Percentiles rank a stretch among this genome's conserved stretches.
Conservation (phyloP, 208 protist genomes). For the Leishmania lainsoni region DNA sequence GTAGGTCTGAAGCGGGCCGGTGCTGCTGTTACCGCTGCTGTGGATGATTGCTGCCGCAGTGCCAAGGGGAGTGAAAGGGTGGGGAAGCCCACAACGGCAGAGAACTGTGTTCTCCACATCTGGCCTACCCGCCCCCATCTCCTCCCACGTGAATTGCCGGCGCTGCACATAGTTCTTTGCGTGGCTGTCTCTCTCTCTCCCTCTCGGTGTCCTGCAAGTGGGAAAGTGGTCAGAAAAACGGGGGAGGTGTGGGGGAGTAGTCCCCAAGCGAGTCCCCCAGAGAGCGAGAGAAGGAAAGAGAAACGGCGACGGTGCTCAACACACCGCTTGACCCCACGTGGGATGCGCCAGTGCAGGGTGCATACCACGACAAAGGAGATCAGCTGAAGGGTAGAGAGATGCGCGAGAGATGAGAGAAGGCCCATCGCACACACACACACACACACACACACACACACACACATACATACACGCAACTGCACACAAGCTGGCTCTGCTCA, state of each 20-base stretch:
- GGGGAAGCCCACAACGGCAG: no score
- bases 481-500: no score
- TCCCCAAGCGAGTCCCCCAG: not conserved
- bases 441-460: constrained; percentile 7
- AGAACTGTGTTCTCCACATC: no score
- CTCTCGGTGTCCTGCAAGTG: not conserved
- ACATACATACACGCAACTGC: not conserved
- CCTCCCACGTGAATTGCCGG: not conserved
- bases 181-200: not conserved
- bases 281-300: not conserved
- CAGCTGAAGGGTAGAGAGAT: not conserved
- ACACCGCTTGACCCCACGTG: not conserved
- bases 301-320: not conserved
- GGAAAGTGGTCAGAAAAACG: not conserved
- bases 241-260: not conserved
- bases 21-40: no score
- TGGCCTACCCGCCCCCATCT: no score
- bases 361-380: not conserved
- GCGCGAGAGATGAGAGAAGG: no score
- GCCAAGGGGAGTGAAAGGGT: no score
- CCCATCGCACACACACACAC: not conserved
- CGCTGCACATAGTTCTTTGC: not conserved
- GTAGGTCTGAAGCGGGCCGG: no score
- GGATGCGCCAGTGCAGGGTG: no score
- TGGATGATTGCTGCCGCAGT: no score